These are phyloP conservation scores for Apiotrichum montevideense DNA, from an alignment of 1,284 basidiomycete genomes.

Conservation along the genomic window DNA sequence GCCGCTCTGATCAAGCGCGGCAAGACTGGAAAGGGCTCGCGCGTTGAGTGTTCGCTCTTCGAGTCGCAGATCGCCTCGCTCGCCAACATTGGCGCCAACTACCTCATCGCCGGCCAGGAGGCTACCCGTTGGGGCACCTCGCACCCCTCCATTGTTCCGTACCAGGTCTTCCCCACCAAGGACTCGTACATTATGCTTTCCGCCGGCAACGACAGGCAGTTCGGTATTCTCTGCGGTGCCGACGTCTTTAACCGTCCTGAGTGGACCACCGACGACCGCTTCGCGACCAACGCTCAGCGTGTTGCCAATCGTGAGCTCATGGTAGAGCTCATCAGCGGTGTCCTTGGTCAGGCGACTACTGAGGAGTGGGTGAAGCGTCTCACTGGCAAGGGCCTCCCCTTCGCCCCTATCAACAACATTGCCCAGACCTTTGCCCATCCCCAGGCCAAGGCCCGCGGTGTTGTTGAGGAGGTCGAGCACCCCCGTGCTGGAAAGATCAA, in stretches of 20 bases:
- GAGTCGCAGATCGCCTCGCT: conserved; percentile 83
- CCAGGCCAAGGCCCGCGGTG: conserved; percentile 64
- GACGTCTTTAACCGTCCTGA: conserved; percentile 34
- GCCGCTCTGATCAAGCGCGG: conserved; percentile 76
- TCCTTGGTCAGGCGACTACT: conserved; percentile 56
- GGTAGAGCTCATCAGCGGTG: conserved; percentile 63
- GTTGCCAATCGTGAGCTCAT: conserved; percentile 71
- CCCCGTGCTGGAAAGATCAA: conserved; percentile 75
- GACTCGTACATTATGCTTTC: conserved; percentile 91
- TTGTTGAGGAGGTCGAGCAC: conserved; percentile 64
- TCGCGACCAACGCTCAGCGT: conserved; percentile 65
- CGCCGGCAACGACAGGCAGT: conserved; percentile 88
- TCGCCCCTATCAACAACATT: conserved; percentile 87
- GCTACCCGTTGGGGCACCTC: conserved; percentile 83
- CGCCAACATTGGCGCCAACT: conserved; percentile 90
- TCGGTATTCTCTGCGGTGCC: conserved; percentile 36
- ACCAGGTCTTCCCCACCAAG: conserved; percentile 82
- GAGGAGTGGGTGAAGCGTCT: conserved; percentile 69
- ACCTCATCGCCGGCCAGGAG: conserved; percentile 79
- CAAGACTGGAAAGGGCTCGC: conserved; percentile 78
- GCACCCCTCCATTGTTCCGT: conserved; percentile 82
- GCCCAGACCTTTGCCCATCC: conserved; percentile 84
- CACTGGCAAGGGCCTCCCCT: conserved; percentile 72
- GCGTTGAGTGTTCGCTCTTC: conserved; percentile 85
- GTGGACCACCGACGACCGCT: conserved; percentile 51